Conservation (phyloP, 202 grass and related monocot species). For the Eragrostis tef region DNA sequence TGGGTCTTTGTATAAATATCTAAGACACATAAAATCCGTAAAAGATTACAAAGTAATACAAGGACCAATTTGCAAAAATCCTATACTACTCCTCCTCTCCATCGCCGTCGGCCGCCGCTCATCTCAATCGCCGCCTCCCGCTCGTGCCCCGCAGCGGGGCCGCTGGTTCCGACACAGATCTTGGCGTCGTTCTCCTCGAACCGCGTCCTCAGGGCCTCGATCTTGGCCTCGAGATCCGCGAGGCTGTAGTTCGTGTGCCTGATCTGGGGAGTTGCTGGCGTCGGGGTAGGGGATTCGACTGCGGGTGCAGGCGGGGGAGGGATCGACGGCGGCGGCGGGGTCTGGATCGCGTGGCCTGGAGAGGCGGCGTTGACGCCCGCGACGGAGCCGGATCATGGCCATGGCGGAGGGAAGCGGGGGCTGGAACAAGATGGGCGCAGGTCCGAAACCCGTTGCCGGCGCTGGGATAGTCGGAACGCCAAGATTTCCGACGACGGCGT, state of each 20-base stretch:
- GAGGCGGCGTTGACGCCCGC: not conserved
- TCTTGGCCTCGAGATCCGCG: not conserved
- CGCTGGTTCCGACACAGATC: not conserved
- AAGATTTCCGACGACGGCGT: not conserved
- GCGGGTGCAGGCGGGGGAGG: not conserved
- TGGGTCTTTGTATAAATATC: too few species aligned
- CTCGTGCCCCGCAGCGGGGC: not conserved
- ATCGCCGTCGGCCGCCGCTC: too few species aligned
- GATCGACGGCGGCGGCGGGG: too few species aligned
- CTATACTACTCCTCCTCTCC: too few species aligned
- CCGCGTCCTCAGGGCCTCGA: not conserved
- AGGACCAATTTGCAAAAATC: too few species aligned
- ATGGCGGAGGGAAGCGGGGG: not conserved
- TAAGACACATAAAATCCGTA: too few species aligned
- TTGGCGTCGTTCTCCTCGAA: not conserved
- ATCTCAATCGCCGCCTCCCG: too few species aligned
- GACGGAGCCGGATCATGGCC: not conserved
- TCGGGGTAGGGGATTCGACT: not conserved
- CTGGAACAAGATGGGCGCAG: not conserved
- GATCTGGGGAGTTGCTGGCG: not conserved
- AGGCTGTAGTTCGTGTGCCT: not conserved
- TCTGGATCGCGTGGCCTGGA: not conserved
- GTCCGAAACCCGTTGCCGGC: not conserved
- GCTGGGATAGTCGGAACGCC: not conserved
- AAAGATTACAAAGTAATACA: too few species aligned